Conservation (phyloP, 2,329 filamentous ascomycete species). For the Fusarium solani-melongenae region DNA sequence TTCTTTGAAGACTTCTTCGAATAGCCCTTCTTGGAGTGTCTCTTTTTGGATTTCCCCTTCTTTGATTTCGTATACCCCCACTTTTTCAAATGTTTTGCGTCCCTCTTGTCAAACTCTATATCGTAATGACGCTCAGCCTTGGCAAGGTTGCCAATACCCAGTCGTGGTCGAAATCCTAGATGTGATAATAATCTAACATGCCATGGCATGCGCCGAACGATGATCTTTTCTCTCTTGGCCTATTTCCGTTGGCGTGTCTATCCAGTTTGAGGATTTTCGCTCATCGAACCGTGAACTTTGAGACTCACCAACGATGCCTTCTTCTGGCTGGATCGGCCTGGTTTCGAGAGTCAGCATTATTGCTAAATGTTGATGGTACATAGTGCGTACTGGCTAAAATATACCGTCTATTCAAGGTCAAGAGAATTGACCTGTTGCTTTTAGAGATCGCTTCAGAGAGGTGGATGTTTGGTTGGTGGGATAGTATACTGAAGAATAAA, state of each 20-base stretch:
- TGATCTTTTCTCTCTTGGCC: not conserved
- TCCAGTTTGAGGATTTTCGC: not conserved
- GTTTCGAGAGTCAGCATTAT: not conserved
- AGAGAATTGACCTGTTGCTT: not conserved
- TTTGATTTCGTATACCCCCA: not conserved
- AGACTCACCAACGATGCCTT: not conserved
- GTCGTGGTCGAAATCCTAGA: not conserved
- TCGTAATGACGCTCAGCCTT: not conserved
- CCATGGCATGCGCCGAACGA: not conserved
- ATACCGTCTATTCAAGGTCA: not conserved
- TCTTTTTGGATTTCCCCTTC: not conserved
- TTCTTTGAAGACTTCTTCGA: not conserved
- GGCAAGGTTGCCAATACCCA: not conserved
- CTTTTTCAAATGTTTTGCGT: not conserved
- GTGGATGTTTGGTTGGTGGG: not conserved
- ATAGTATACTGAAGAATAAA: not conserved
- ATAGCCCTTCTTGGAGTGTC: not conserved
- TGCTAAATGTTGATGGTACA: accelerated
- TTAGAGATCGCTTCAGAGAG: not conserved
- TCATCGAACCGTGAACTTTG: not conserved
- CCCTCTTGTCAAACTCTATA: not conserved
- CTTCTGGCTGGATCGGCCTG: not conserved
- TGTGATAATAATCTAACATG: not conserved
- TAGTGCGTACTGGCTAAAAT: not conserved
- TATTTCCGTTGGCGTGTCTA: not conserved